A percentile compares a stretch with the other conserved stretches of the same genome.
These are phyloP conservation scores for Penicillium arizonense DNA, from an alignment of 495 filamentous ascomycete species.

Conservation along the genomic window DNA sequence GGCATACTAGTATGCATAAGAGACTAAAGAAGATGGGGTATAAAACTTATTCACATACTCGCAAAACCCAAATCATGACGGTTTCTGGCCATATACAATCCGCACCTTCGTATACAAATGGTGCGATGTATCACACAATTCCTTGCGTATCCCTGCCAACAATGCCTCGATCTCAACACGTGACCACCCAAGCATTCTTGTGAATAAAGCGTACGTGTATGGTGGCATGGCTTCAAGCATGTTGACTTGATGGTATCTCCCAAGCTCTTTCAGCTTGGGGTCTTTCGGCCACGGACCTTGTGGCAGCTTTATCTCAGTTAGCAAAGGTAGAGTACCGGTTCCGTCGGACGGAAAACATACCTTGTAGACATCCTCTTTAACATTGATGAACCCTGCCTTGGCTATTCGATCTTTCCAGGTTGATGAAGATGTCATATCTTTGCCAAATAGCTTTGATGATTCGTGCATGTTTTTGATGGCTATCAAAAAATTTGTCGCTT, in stretches of 20 bases:
- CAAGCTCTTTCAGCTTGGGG: conserved; percentile 49
- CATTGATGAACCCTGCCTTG: conserved; percentile 55
- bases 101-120: conserved; percentile 44
- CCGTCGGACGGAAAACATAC: conserved; percentile 19
- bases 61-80: conserved; percentile 7
- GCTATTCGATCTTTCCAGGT: conserved; percentile 47
- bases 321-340: neutral
- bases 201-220: conserved; percentile 53
- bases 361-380: conserved; percentile 44
- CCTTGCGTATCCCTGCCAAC: conserved; percentile 51
- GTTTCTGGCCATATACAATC: conserved; percentile 41
- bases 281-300: conserved; percentile 54
- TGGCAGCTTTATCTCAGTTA: conserved; percentile 30
- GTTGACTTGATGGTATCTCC: conserved; percentile 45
- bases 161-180: conserved; percentile 52
- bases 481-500: conserved; percentile 32
- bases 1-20: neutral
- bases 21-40: neutral
- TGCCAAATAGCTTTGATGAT: conserved; percentile 33
- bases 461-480: conserved; percentile 29
- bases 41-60: neutral
- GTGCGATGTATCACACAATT: conserved; percentile 46
- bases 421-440: conserved; percentile 30
- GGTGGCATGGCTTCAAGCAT: conserved; percentile 48
- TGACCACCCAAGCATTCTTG: conserved; percentile 53